These are phyloP conservation scores for Linnemannia hyalina DNA, from an alignment of 192 early-diverging fungal species.

Conservation along the genomic window DNA sequence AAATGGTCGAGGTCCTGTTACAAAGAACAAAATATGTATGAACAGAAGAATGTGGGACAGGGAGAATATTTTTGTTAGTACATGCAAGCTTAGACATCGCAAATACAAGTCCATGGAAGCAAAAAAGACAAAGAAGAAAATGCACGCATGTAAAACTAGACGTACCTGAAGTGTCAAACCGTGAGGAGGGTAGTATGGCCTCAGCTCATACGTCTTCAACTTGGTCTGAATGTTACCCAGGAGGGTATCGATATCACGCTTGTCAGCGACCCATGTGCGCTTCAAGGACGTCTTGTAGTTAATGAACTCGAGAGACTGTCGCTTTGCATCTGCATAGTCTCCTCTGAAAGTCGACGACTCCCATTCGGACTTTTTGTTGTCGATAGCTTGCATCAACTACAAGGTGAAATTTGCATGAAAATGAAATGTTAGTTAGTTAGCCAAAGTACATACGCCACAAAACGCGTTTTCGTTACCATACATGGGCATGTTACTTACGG, in stretches of 20 bases:
- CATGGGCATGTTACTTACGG: conserved; percentile 41
- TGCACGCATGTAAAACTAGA: neutral
- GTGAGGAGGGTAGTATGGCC: conserved; percentile 84
- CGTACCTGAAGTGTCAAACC: conserved; percentile 74
- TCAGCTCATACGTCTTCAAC: conserved; percentile 93
- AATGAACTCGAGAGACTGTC: conserved; percentile 79
- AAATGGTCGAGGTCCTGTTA: conserved; percentile 79
- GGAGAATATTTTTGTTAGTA: neutral
- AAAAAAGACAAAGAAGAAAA: conserved; percentile 1
- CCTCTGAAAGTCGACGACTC: conserved; percentile 69
- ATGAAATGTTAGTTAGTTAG: neutral
- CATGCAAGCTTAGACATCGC: neutral
- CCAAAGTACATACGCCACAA: neutral
- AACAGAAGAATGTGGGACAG: neutral
- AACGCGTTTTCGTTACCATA: neutral
- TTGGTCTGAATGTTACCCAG: conserved; percentile 98
- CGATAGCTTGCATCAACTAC: conserved; percentile 78
- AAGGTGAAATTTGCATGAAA: neutral
- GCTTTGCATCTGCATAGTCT: conserved; percentile 82
- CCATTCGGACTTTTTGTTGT: conserved; percentile 77
- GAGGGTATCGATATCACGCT: conserved; percentile 90
- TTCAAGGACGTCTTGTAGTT: conserved; percentile 87
- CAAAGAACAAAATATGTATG: neutral
- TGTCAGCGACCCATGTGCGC: conserved; percentile 91
- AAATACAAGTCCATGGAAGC: neutral